These are phyloP conservation scores for Thinopyrum obtusiflorum DNA, from an alignment of 202 grass and related monocot genomes.

Conservation along the genomic window DNA sequence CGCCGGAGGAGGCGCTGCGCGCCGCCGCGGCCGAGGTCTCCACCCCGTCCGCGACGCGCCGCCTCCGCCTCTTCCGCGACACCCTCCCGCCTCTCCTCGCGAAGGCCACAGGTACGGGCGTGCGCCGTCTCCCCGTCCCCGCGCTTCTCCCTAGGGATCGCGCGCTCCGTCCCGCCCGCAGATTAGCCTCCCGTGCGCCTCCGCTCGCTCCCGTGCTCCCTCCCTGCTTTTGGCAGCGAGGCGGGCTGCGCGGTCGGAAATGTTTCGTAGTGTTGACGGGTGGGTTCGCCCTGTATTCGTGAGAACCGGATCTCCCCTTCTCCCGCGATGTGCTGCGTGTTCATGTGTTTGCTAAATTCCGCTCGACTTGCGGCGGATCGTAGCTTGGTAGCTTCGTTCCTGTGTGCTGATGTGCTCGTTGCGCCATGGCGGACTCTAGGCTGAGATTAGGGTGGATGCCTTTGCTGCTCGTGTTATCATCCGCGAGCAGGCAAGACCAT, in stretches of 20 bases:
- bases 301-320: constrained; percentile 13
- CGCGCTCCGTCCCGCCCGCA: neutral
- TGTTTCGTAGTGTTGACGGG: neutral
- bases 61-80: constrained; percentile 71
- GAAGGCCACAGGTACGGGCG: constrained; percentile 29
- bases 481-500: neutral
- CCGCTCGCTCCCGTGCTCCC: constrained; percentile 8
- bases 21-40: constrained; percentile 68
- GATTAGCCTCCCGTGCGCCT: neutral
- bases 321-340: neutral
- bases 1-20: constrained; percentile 56
- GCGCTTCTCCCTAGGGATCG: neutral
- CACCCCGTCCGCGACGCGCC: constrained; percentile 63
- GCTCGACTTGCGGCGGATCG: constrained; percentile 3
- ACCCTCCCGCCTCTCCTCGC: constrained; percentile 52
- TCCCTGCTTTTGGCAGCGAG: constrained; percentile 5
- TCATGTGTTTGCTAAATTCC: constrained; percentile 17
- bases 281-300: constrained; percentile 18
- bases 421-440: neutral
- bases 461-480: neutral
- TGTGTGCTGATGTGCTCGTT: constrained; percentile 8
- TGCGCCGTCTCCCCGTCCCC: neutral
- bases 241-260: constrained; percentile 26
- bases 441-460: neutral
- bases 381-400: constrained; percentile 10